Conservation (phyloP, 2,329 filamentous ascomycete genomes). For the Pyrenophora teres region DNA sequence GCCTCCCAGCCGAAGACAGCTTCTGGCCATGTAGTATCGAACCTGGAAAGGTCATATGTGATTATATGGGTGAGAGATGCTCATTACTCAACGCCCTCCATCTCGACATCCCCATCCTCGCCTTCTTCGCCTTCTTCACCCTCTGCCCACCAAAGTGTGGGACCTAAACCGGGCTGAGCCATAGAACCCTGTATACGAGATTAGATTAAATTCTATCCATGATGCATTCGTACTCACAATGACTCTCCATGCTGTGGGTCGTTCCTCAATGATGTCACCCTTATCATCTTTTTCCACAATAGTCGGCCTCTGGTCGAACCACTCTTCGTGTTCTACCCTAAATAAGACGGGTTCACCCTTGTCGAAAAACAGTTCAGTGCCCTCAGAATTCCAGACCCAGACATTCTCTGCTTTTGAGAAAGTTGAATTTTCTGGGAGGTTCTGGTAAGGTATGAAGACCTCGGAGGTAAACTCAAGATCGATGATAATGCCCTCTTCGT, state of each 20-base stretch:
- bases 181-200: constrained; percentile 48
- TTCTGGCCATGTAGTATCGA: too few species aligned
- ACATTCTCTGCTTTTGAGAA: constrained; percentile 77
- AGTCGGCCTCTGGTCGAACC: constrained; percentile 90
- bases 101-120: constrained; percentile 34
- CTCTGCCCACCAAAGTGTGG: constrained; percentile 54
- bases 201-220: constrained; percentile 11
- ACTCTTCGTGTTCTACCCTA: constrained; percentile 83
- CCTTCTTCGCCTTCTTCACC: constrained; percentile 37
- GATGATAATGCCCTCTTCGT: constrained; percentile 73
- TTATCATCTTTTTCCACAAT: constrained; percentile 66
- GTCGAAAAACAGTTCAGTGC: constrained; percentile 82
- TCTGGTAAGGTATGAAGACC: constrained; percentile 70
- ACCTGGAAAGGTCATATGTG: too few species aligned
- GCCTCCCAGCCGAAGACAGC: too few species aligned
- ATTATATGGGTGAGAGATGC: too few species aligned
- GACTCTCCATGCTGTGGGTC: constrained; percentile 73
- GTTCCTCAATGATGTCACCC: constrained; percentile 66
- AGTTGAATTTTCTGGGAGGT: constrained; percentile 52
- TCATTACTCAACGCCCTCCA: constrained; percentile 33
- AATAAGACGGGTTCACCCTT: constrained; percentile 87
- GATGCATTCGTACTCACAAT: constrained; percentile 43
- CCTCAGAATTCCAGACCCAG: constrained; percentile 81
- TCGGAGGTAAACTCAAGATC: constrained; percentile 93
- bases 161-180: constrained; percentile 54